Percentiles rank a stretch among this genome's conserved stretches.
These are phyloP conservation scores for Thuja plicata DNA, from an alignment of 83 land plant species.

Conservation along the genomic window DNA sequence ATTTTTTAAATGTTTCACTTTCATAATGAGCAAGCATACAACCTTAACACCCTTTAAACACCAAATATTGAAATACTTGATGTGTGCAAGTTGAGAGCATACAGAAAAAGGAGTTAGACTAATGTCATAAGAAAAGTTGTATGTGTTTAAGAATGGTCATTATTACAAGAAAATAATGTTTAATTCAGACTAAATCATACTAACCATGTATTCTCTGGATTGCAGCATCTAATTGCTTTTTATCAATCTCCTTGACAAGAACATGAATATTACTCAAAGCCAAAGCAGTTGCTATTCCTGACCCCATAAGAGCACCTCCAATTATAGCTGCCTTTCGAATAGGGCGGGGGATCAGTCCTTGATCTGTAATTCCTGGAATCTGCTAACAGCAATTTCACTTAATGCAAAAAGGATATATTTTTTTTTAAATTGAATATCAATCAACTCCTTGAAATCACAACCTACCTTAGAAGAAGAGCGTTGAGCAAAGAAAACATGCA, in stretches of 20 bases:
- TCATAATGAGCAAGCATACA: too few relatives aligned
- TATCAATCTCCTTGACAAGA: slow-evolving; percentile 46
- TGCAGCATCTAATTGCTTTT: slow-evolving; percentile 35
- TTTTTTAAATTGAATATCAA: neutral
- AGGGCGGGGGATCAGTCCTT: slow-evolving; percentile 36
- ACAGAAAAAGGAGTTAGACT: too few relatives aligned
- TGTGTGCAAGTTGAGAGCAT: too few relatives aligned
- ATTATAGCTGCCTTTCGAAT: slow-evolving; percentile 42
- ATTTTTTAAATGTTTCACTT: too few relatives aligned
- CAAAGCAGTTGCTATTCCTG: slow-evolving; percentile 57
- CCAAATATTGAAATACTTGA: too few relatives aligned
- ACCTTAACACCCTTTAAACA: too few relatives aligned
- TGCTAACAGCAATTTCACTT: slow-evolving; percentile 11
- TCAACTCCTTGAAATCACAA: neutral
- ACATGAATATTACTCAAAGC: slow-evolving; percentile 40
- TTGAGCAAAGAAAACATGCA: slow-evolving; percentile 54
- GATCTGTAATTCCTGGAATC: slow-evolving; percentile 54
- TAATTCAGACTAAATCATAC: neutral
- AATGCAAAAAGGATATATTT: neutral
- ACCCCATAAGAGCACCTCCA: slow-evolving; percentile 64
- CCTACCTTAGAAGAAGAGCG: slow-evolving; percentile 43
- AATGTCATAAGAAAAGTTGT: neutral
- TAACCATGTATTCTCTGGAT: slow-evolving; percentile 35
- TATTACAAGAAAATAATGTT: neutral
- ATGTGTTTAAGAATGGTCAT: neutral